phyloP scores from a whole-genome alignment of 345 rosid genomes.

The Syzygium jambos region DNA sequence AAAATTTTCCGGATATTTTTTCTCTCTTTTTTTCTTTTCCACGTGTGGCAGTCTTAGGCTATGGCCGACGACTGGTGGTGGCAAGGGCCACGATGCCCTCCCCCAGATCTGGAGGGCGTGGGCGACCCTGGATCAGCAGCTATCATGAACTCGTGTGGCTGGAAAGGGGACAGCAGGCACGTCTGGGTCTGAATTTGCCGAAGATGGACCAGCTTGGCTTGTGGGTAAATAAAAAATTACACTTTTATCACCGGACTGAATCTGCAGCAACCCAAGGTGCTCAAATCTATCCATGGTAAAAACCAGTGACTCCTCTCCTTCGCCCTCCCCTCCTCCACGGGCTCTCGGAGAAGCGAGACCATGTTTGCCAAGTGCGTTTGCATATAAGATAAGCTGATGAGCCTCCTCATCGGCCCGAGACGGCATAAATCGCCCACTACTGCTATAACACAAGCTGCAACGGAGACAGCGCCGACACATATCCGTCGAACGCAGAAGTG shows the following conservation, averaged over 20 bases:
- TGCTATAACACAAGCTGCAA: conserved; percentile 96
- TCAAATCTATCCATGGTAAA: conserved; percentile 84
- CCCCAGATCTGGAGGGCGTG: too few species aligned
- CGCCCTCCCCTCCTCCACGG: conserved; percentile 83
- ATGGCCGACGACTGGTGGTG: too few species aligned
- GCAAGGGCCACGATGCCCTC: too few species aligned
- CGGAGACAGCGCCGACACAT: conserved; percentile 84
- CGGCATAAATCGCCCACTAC: conserved; percentile 79
- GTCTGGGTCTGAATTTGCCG: conserved; percentile 96
- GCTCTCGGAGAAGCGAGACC: conserved; percentile 78
- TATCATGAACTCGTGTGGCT: conserved; percentile 71
- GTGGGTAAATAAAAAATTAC: conserved; percentile 47
- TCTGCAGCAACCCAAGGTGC: conserved; percentile 86
- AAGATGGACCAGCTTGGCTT: conserved; percentile 86
- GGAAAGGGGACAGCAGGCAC: conserved; percentile 97
- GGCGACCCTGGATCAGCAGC: conserved; percentile 19
- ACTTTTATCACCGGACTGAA: conserved; percentile 86
- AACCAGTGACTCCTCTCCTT: conserved; percentile 82
- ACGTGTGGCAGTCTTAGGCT: background rate
- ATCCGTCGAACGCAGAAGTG: conserved; percentile 91
- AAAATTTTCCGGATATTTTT: too few species aligned
- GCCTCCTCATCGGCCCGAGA: conserved; percentile 99
- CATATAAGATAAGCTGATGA: conserved; percentile 80
- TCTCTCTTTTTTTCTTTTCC: fast-evolving
- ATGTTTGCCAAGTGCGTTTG: conserved; percentile 88